Evolutionary conservation across 2,329 filamentous ascomycete genomes (phyloP), one percentile per base, ranked within the genome.

Genomic region (Bretziella fagacearum): DNA sequence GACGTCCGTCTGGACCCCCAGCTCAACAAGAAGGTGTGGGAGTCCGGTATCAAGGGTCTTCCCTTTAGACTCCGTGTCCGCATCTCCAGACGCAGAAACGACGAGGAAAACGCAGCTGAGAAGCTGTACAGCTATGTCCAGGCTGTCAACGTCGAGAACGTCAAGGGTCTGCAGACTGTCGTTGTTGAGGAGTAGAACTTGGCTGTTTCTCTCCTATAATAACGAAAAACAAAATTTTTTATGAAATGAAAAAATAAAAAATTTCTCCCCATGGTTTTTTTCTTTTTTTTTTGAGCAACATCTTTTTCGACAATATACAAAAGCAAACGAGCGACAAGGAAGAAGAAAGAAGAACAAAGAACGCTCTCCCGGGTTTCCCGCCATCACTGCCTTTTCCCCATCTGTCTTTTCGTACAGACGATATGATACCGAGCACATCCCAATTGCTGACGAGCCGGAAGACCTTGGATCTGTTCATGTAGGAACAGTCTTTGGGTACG

Each of bases 11-110:
- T 98, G 65, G 91, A 98, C 78, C 91, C 91, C 63, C 83, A 91
- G 73, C 74, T 98, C 64, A 98, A 98, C 83, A 98, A 98, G 84
- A 96, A 98, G 79, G 89, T 98, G 67, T 98, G 91, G 91, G 91
- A 98, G 73, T 75, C 81, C 64, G 91, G 91, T 69, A 80, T 98
- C 76, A 98, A 96, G 84, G 93, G 91, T 63, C 87, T 95, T 58
- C 85, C 89, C 59, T 96, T 81, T 83, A 82, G 93, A 70, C 77
- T 98, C 61, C 89, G 91, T 63, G 80, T 98, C 65, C 86, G 93
- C 72, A 95, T 98, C 73, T 94, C 86, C 65, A 85, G 91, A 71
- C 93, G 93, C 81, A 85, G 91, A 79, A 98, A 98, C 74, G 91
- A 98, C 69, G 91, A 96, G 77, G 91, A 98, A 74, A 85, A 84